These are phyloP conservation scores for Penicillium ucsense DNA, from an alignment of 495 filamentous ascomycete genomes.

Conservation along the genomic window DNA sequence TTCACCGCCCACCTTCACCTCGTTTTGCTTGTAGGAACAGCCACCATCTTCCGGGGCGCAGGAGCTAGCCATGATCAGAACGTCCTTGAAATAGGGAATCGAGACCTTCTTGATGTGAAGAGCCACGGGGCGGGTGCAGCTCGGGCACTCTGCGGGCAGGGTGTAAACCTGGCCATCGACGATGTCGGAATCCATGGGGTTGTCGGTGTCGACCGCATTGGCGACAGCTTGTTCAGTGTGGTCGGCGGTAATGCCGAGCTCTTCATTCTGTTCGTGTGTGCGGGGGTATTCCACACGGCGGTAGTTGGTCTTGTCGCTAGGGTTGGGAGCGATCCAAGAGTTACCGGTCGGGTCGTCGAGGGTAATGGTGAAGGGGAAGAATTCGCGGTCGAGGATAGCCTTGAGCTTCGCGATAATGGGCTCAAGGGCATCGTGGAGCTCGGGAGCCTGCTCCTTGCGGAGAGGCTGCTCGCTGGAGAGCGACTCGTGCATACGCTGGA, in stretches of 20 bases:
- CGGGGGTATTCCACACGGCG: constrained; percentile 69
- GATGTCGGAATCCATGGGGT: constrained; percentile 61
- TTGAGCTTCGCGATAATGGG: constrained; percentile 59
- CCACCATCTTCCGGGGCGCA: constrained; percentile 1
- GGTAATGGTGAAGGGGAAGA: constrained; percentile 78
- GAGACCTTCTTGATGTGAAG: constrained; percentile 65
- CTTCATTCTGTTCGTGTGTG: constrained; percentile 74
- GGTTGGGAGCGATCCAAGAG: constrained; percentile 87
- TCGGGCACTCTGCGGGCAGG: constrained; percentile 84
- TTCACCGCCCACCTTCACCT: constrained; percentile 92
- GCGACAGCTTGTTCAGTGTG: constrained; percentile 15
- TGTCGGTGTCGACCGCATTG: constrained; percentile 7
- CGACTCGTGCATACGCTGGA: constrained; percentile 65
- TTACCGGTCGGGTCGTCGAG: constrained; percentile 94
- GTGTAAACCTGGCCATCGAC: constrained; percentile 81
- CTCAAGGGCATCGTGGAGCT: constrained; percentile 65
- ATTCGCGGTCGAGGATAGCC: constrained; percentile 61
- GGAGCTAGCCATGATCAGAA: constrained; percentile 21
- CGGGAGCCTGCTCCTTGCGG: constrained; percentile 62
- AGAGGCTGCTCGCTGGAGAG: constrained; percentile 64
- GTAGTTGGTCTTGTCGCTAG: constrained; percentile 70
- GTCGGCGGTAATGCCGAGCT: constrained; percentile 56
- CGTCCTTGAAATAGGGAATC: constrained; percentile 94
- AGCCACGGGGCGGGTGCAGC: constrained; percentile 67
- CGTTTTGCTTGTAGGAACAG: constrained; percentile 91